Evolutionary conservation across 1,284 basidiomycete species (phyloP), one percentile per base, ranked within the genome.

Genomic region (Apiotrichum montevideense): DNA sequence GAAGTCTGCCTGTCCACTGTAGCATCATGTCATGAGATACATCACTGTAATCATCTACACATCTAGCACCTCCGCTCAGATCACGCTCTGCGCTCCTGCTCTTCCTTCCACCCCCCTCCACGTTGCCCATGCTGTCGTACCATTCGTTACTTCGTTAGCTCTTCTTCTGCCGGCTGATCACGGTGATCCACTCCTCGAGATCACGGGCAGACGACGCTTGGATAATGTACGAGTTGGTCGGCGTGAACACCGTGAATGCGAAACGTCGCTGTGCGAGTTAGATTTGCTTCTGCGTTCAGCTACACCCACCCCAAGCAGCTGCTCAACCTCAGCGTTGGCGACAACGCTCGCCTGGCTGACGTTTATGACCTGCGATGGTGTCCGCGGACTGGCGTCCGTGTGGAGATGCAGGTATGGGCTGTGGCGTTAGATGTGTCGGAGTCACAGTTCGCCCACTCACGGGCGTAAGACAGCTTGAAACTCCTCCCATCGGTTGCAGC

Each of bases 371-470:
- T 86, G 85, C 6, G 86, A 78, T 75, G 96, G 92, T 14, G 87
- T 72, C 74, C 96, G 90, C 62, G 8, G 6, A 8, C 85, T 85
- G 7, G 85, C 86, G 62, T 85, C 84, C 35, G 83, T 80, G 77
- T 94, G 96, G 56, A 97, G 81, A 68, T 92, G 86, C 4, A 98
- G 81, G 75, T 95, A 94, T 0, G 95, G 95, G 68, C 91, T 90
- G 64, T 35, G 52, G 51, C 15, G 29, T 29, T 10, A 52, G 39
- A 46, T 21, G 21, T 21, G 21, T 21, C 10, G 29, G 15, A n/a
- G 37, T 11, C 35, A 11, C 6, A 14, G 8, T 49, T 39, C 6
- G 9, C 21, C 6, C 15, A 66, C 79, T 63, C 66, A 90, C 90
- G 92, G 83, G 71, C 85, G 83, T n/a, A 98, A 80, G 11, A 92